Evolutionary conservation across 192 early-diverging fungal species (phyloP), one percentile per base, ranked within the genome.

Genomic region (Backusella liffmaniae): DNA sequence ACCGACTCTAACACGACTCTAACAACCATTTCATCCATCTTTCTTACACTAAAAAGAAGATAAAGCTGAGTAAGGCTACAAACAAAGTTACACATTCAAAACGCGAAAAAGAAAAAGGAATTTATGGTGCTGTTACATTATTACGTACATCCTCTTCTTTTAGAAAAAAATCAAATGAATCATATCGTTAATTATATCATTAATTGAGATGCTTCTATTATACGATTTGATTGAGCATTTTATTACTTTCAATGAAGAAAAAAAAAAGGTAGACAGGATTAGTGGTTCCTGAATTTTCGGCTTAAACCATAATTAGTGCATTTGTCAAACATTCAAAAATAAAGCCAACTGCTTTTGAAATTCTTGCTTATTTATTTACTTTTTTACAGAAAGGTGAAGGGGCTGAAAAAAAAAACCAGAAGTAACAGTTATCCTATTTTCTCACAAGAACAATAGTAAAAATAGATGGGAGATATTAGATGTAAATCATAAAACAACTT

Each of bases 251-350:
- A 62, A 10, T 26, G 21, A 49, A 49, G 8, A 21, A 9, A 26
- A 56, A 53, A 56, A 59, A 62, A 26, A 13, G 56, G 29, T 29
- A 2, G 8, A 13, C 26, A 26, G 21, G 13, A 29, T 62, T 62
- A 62, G 56, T 62, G 56, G 56, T 62, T 62, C 56, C 56, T 62
- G 56, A 23, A 62, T 26, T 29, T 29, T 62, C 56, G 56, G 56
- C 56, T 62, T 62, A 62, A 29, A 62, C 56, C 26, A 62, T 13
- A 62, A 62, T 29, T 62, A 62, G 56, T 29, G 23, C 12, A 62
- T 62, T 62, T 62, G 56, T 62, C 56, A 62, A 62, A 62, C 56
- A 1, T 62, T 62, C 23, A 62, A 62, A 62, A 62, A 62, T 62
- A 29, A 29, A 62, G 23, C 10, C 56, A 7, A 62, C 56, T 62